These are phyloP conservation scores for Dothistroma pini DNA, from an alignment of 2,329 filamentous ascomycete species.

Conservation along the genomic window DNA sequence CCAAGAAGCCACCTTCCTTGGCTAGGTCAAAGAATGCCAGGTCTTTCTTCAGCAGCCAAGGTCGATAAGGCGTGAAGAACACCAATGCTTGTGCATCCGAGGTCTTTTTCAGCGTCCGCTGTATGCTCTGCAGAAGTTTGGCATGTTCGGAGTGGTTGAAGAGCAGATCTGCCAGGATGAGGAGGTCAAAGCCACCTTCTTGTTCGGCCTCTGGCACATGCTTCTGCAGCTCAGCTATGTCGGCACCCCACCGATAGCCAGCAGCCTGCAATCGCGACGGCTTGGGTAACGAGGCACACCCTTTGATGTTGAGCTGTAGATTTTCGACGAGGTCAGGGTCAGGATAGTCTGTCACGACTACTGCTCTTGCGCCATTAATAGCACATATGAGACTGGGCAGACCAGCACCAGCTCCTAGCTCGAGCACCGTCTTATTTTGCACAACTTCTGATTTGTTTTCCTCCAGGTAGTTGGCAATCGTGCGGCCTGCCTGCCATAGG, in stretches of 20 bases:
- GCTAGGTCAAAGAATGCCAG: slow-evolving; percentile 81
- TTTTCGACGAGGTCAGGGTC: slow-evolving; percentile 79
- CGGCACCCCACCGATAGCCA: slow-evolving; percentile 81
- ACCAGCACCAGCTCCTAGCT: slow-evolving; percentile 84
- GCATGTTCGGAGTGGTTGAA: slow-evolving; percentile 88
- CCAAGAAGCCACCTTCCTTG: slow-evolving; percentile 64
- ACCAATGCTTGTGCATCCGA: slow-evolving; percentile 66
- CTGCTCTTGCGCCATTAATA: slow-evolving; percentile 60
- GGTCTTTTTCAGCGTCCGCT: slow-evolving; percentile 58
- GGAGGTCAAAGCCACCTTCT: slow-evolving; percentile 63
- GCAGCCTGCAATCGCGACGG: slow-evolving; percentile 40
- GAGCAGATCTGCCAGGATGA: slow-evolving; percentile 83
- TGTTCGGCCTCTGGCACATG: slow-evolving; percentile 48
- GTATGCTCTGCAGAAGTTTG: slow-evolving; percentile 70
- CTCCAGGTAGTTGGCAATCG: slow-evolving; percentile 76
- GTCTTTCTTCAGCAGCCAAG: slow-evolving; percentile 83
- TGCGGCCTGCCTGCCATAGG: slow-evolving; percentile 85
- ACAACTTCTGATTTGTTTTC: slow-evolving; percentile 59
- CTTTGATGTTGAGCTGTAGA: slow-evolving; percentile 69
- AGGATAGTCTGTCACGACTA: slow-evolving; percentile 85
- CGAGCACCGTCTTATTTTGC: slow-evolving; percentile 67
- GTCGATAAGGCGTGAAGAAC: slow-evolving; percentile 91
- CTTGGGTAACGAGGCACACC: slow-evolving; percentile 44
- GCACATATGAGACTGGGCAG: slow-evolving; percentile 71
- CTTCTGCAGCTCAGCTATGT: slow-evolving; percentile 56